phyloP scores from a whole-genome alignment of 352 stramenopile genomes.

The Saprolegnia diclina region DNA sequence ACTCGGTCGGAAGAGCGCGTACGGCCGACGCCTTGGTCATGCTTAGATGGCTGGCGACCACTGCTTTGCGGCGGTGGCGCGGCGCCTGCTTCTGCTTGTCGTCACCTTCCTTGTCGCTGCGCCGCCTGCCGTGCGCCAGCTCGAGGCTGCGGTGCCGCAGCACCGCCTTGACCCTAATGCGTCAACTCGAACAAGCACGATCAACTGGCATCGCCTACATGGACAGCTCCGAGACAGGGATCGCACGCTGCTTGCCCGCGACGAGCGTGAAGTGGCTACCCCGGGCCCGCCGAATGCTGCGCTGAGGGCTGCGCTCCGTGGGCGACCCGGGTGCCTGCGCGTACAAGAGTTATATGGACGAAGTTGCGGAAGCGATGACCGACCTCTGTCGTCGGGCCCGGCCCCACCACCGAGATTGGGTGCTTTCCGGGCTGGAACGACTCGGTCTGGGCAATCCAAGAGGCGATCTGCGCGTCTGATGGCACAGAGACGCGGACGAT shows the following conservation, averaged over 20 bases:
- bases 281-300: neutral
- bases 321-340: neutral
- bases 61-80: slow-evolving; percentile 5
- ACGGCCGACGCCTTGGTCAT: neutral
- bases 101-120: neutral
- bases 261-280: slow-evolving; percentile 31
- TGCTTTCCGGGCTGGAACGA: slow-evolving; percentile 23
- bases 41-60: neutral
- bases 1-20: neutral
- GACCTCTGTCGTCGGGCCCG: neutral
- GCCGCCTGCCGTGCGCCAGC: slow-evolving; percentile 32
- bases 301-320: neutral
- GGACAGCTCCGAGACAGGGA: slow-evolving; percentile 32
- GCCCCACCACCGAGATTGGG: neutral
- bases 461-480: slow-evolving; percentile 12
- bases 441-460: neutral
- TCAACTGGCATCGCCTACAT: neutral
- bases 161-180: slow-evolving; percentile 30
- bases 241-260: slow-evolving; percentile 34
- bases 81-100: neutral
- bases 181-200: neutral
- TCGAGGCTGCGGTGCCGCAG: slow-evolving; percentile 34
- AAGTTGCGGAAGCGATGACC: no score
- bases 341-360: neutral
- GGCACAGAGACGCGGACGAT: neutral